A percentile compares a stretch with the other conserved stretches of the same genome.
phyloP scores from a whole-genome alignment of 371 early-diverging fungal species.

The Haplosporangium sp. region DNA sequence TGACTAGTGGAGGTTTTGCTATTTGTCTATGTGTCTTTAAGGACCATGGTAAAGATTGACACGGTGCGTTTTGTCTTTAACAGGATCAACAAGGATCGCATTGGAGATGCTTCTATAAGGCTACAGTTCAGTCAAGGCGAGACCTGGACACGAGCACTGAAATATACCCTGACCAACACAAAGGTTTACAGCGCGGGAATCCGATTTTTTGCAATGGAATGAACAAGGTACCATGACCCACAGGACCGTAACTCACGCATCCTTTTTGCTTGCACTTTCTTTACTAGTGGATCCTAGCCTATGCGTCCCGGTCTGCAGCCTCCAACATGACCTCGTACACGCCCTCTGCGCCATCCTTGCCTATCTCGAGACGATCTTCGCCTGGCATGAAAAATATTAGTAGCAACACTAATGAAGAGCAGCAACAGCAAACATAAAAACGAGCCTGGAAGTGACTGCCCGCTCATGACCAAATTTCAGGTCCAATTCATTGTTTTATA shows the following conservation, averaged over 20 bases:
- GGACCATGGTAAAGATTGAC: neutral
- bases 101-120: constrained; percentile 87
- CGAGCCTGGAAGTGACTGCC: neutral
- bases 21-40: neutral
- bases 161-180: constrained; percentile 87
- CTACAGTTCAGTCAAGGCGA: constrained; percentile 92
- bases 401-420: neutral
- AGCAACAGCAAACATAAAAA: constrained; percentile 3
- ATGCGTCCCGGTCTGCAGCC: constrained; percentile 44
- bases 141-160: constrained; percentile 91
- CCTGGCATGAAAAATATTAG: constrained; percentile 17
- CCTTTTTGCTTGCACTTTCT: neutral
- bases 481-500: too few relatives aligned
- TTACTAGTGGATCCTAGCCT: constrained; percentile 53
- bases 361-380: constrained; percentile 43
- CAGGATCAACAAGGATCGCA: constrained; percentile 88
- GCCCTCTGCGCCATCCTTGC: constrained; percentile 46
- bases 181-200: constrained; percentile 68
- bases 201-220: neutral
- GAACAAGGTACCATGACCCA: too few relatives aligned
- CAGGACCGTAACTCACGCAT: neutral
- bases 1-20: neutral
- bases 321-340: constrained; percentile 51
- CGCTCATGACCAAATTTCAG: too few relatives aligned
- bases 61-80: neutral